Percentiles rank a stretch among this genome's conserved stretches.
These are phyloP conservation scores for Neurospora sublineolata DNA, from an alignment of 495 filamentous ascomycete species.

Conservation along the genomic window DNA sequence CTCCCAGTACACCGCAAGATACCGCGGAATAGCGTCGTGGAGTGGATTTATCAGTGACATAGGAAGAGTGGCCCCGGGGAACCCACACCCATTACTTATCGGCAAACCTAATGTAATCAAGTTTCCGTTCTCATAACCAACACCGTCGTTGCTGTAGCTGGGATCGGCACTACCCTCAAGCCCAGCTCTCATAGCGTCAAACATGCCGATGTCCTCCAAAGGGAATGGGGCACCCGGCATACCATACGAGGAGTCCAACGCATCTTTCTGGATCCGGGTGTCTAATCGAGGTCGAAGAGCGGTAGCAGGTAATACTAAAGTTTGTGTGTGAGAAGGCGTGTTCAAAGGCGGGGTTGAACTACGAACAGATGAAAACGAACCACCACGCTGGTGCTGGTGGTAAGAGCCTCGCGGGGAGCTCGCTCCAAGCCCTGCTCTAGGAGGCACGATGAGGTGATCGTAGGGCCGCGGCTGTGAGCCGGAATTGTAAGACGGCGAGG, in stretches of 20 bases:
- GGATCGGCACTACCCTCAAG: slow-evolving; percentile 2
- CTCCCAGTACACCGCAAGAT: slow-evolving; percentile 36
- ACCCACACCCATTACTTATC: slow-evolving; percentile 9
- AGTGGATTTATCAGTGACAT: slow-evolving; percentile 22
- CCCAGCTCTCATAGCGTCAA: slow-evolving; percentile 6
- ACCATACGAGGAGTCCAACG: slow-evolving; percentile 8
- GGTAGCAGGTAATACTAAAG: slow-evolving; percentile 25
- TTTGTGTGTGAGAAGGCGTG: slow-evolving; percentile 29
- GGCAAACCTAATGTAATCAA: slow-evolving; percentile 21
- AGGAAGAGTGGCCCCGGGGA: slow-evolving; percentile 20
- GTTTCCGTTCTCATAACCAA: slow-evolving; percentile 10
- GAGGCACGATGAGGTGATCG: background rate
- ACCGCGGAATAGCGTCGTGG: slow-evolving; percentile 23
- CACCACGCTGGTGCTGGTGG: slow-evolving; percentile 14
- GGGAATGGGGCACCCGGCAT: slow-evolving; percentile 4
- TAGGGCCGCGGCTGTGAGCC: background rate
- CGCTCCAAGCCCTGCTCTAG: background rate
- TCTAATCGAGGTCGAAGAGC: slow-evolving; percentile 14
- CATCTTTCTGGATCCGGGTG: slow-evolving; percentile 22
- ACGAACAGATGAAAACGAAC: slow-evolving; percentile 26
- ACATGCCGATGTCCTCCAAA: slow-evolving; percentile 9
- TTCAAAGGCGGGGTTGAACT: slow-evolving; percentile 31
- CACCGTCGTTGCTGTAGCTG: slow-evolving; percentile 6
- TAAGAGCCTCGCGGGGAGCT: background rate
- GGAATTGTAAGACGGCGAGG: background rate